phyloP scores from a whole-genome alignment of 2,329 filamentous ascomycete species.

The Thelonectria rubi region DNA sequence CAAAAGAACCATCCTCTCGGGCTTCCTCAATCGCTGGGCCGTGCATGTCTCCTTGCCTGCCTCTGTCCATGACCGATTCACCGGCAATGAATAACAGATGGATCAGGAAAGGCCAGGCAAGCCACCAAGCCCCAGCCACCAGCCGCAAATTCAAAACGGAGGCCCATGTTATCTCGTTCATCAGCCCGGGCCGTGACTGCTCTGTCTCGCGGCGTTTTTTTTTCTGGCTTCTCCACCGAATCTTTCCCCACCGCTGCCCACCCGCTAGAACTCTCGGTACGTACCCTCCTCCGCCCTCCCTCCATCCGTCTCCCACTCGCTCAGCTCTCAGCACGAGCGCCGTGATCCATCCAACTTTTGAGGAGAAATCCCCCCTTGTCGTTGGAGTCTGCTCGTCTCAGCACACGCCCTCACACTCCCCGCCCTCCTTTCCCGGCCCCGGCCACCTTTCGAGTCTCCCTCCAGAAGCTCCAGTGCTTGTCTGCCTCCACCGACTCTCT shows the following conservation, averaged over 20 bases:
- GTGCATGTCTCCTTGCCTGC: conserved; percentile 2
- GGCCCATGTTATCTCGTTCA: not conserved
- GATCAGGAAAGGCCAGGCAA: conserved; percentile 3
- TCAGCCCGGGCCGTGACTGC: conserved; percentile 4
- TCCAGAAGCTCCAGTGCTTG: no score
- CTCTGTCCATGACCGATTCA: not conserved
- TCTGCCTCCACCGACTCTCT: conserved; percentile 29
- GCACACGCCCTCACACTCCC: conserved; percentile 27
- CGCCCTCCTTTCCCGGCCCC: conserved; percentile 26
- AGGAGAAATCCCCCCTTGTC: conserved; percentile 11
- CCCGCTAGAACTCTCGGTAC: conserved; percentile 26
- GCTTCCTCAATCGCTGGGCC: conserved; percentile 5
- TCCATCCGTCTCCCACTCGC: conserved; percentile 4
- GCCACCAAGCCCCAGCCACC: conserved; percentile 17
- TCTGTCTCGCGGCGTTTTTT: conserved; percentile 9
- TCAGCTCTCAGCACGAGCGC: conserved; percentile 7
- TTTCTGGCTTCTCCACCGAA: conserved; percentile 16
- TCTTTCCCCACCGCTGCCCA: conserved; percentile 19
- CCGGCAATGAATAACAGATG: conserved; percentile 1
- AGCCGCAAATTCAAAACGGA: conserved; percentile 14
- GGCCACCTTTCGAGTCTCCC: conserved; percentile 34
- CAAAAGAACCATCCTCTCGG: not conserved
- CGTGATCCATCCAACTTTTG: conserved; percentile 3
- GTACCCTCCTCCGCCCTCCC: conserved; percentile 6
- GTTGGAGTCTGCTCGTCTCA: conserved; percentile 10